Conservation (phyloP, 1,284 basidiomycete species). For the Cerioporus squamosus region DNA sequence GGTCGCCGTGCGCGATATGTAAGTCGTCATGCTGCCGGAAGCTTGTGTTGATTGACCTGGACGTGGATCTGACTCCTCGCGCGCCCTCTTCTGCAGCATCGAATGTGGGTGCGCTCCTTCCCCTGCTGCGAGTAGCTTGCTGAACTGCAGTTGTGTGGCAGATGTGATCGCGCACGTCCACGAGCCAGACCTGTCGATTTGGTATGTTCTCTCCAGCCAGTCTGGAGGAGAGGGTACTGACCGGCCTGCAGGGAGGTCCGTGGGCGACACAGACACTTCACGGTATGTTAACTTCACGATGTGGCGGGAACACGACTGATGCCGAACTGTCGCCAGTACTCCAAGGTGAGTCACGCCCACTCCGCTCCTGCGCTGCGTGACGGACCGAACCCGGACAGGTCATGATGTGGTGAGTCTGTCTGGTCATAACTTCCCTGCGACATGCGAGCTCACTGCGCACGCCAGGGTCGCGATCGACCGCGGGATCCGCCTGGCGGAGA, state of each 20-base stretch:
- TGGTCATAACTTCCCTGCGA: no score
- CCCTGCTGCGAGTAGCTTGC: no score
- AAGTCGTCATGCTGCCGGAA: no score
- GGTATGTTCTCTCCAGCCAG: no score
- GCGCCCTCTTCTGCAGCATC: constrained; percentile 48
- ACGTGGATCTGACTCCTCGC: neutral
- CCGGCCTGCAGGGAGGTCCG: constrained; percentile 74
- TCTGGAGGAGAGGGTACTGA: no score
- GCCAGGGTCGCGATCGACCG: no score
- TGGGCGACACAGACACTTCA: constrained; percentile 82
- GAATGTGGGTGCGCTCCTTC: constrained; percentile 57
- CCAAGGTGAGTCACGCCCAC: constrained; percentile 58
- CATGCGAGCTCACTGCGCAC: neutral
- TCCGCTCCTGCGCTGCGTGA: neutral
- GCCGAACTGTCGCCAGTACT: constrained; percentile 57
- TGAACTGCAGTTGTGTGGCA: constrained; percentile 28
- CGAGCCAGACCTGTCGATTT: constrained; percentile 80
- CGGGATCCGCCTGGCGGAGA: constrained; percentile 89
- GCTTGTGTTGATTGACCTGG: neutral
- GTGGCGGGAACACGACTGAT: neutral
- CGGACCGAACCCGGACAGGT: constrained; percentile 47
- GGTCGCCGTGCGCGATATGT: constrained; percentile 81
- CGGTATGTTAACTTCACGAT: constrained; percentile 55
- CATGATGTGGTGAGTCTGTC: constrained; percentile 83
- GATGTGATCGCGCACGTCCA: constrained; percentile 70